A percentile compares a stretch with the other conserved stretches of the same genome.
Conservation (phyloP, 441 rosid species). For the Sinapis alba region DNA sequence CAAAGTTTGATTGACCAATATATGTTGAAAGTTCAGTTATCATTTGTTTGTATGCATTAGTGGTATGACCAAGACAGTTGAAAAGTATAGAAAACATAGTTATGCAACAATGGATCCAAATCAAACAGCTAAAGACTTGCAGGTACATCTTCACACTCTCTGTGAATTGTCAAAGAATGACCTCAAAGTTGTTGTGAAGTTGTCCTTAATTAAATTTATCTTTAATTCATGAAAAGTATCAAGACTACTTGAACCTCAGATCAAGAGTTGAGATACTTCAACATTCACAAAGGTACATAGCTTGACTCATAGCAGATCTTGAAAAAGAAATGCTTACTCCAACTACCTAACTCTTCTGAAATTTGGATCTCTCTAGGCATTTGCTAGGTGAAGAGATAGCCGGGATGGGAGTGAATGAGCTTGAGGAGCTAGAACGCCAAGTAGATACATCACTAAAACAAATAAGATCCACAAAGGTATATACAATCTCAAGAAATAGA, state of each 20-base stretch:
- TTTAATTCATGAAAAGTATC: constrained; percentile 49
- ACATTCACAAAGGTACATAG: constrained; percentile 54
- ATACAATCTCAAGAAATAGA: background rate
- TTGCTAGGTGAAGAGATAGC: constrained; percentile 61
- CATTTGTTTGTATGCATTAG: constrained; percentile 21
- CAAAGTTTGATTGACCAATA: constrained; percentile 2
- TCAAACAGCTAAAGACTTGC: constrained; percentile 49
- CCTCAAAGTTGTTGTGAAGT: background rate
- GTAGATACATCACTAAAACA: constrained; percentile 53
- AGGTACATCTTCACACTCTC: constrained; percentile 43
- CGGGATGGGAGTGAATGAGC: constrained; percentile 51
- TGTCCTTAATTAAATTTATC: background rate
- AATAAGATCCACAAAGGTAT: constrained; percentile 63
- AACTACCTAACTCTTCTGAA: background rate
- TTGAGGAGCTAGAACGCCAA: constrained; percentile 59
- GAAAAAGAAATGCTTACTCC: background rate
- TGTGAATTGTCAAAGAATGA: constrained; percentile 11
- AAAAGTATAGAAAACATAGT: constrained; percentile 63
- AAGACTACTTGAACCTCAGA: constrained; percentile 61
- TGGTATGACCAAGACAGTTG: constrained; percentile 67
- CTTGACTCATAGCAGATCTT: background rate
- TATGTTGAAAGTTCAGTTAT: background rate
- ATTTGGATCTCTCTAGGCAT: constrained; percentile 40
- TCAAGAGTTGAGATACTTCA: constrained; percentile 55
- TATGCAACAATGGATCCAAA: constrained; percentile 52